Conservation (phyloP, 192 early-diverging fungal genomes). For the Radiomyces spectabilis region DNA sequence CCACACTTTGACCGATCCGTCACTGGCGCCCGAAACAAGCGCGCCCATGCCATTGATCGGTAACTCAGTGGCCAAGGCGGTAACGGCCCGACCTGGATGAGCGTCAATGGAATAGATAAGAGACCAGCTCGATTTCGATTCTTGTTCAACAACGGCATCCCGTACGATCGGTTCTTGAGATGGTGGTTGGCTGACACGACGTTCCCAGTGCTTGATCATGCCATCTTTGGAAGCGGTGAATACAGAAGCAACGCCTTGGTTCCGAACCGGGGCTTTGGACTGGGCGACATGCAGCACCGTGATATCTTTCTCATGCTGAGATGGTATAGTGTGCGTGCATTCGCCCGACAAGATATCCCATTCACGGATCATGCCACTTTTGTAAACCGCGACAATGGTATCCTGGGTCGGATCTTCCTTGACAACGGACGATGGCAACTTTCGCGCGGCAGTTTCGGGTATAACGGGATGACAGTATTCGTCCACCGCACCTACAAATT, state of each 20-base stretch:
- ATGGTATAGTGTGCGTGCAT: conserved; percentile 7
- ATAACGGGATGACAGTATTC: conserved; percentile 21
- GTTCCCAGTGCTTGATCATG: conserved; percentile 18
- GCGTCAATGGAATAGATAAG: conserved; percentile 14
- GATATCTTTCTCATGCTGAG: conserved; percentile 7
- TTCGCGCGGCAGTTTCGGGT: conserved; percentile 13
- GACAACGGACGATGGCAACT: not conserved
- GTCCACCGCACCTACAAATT: conserved; percentile 11
- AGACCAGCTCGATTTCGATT: not conserved
- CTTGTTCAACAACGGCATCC: no score
- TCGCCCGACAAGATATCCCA: conserved; percentile 27
- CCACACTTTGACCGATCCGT: conserved; percentile 21
- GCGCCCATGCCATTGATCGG: conserved; percentile 24
- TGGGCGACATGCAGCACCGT: conserved; percentile 4
- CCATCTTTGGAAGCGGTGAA: conserved; percentile 27
- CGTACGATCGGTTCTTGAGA: no score
- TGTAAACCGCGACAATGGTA: conserved; percentile 12
- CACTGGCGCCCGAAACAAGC: conserved; percentile 12
- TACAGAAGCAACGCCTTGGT: conserved; percentile 12
- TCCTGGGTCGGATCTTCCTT: not conserved
- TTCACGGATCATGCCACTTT: conserved; percentile 18
- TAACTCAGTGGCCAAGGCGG: conserved; percentile 8
- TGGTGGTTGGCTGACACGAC: no score
- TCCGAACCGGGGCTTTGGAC: conserved; percentile 5
- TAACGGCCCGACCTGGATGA: conserved; percentile 4